Conservation (phyloP, 2,329 filamentous ascomycete genomes). For the Claviceps humidiphila region DNA sequence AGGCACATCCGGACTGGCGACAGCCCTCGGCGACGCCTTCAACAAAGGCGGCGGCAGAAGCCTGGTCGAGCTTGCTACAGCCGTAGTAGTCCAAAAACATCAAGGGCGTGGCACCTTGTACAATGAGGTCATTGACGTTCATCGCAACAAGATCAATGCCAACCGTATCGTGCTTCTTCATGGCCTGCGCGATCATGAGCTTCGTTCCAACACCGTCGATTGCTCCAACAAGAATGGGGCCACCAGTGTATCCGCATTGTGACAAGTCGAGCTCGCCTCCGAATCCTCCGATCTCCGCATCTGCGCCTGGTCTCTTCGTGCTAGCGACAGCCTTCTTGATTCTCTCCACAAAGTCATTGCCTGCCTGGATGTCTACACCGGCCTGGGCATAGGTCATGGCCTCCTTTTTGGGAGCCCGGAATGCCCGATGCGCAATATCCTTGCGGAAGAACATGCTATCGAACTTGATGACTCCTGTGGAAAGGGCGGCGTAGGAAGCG, state of each 20-base stretch:
- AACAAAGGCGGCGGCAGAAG: constrained; percentile 72
- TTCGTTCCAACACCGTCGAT: constrained; percentile 97
- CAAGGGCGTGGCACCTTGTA: constrained; percentile 86
- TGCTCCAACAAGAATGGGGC: constrained; percentile 77
- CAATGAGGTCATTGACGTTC: constrained; percentile 97
- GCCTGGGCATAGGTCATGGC: constrained; percentile 82
- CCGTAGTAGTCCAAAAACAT: constrained; percentile 98
- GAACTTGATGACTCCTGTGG: constrained; percentile 56
- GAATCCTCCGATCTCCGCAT: constrained; percentile 90
- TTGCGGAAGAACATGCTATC: constrained; percentile 83
- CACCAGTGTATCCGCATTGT: constrained; percentile 57
- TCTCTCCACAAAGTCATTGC: constrained; percentile 80
- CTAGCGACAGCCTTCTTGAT: constrained; percentile 86
- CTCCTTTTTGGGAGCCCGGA: constrained; percentile 33
- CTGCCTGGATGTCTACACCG: constrained; percentile 87
- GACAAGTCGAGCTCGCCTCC: constrained; percentile 54
- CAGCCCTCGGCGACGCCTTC: constrained; percentile 83
- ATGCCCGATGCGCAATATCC: constrained; percentile 76
- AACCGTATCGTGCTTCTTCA: constrained; percentile 84
- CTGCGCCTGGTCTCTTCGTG: constrained; percentile 73
- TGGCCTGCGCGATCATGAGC: constrained; percentile 84
- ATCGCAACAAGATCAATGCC: constrained; percentile 96
- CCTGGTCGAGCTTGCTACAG: constrained; percentile 73
- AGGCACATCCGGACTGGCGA: constrained; percentile 68
- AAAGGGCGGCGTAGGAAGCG: constrained; percentile 75